These are phyloP conservation scores for Lenzites betulinus DNA, from an alignment of 768 basidiomycete genomes.

Conservation along the genomic window DNA sequence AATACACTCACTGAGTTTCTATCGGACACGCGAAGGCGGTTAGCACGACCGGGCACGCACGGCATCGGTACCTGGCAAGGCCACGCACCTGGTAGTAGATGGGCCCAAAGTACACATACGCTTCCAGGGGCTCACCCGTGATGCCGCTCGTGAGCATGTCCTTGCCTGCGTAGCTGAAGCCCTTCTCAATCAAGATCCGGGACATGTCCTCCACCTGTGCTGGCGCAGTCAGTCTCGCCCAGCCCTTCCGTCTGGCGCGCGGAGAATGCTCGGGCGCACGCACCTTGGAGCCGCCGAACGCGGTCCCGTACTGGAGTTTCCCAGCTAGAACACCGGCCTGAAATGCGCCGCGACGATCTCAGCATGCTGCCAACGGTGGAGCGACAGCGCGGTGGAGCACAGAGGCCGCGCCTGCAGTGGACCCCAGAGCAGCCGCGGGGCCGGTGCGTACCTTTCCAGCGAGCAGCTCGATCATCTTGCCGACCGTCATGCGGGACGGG, in stretches of 20 bases:
- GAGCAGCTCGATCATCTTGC: constrained; percentile 98
- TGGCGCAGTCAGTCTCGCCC: neutral
- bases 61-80: neutral
- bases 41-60: neutral
- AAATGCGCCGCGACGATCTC: neutral
- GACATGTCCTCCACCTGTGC: constrained; percentile 95
- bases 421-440: too few relatives aligned
- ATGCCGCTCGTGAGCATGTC: constrained; percentile 99
- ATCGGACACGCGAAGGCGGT: constrained; percentile 19
- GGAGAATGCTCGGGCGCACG: constrained; percentile 15
- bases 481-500: constrained; percentile 98
- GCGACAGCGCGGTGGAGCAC: neutral
- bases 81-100: constrained; percentile 89
- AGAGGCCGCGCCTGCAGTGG: neutral
- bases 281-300: constrained; percentile 97
- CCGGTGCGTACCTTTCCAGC: constrained; percentile 76
- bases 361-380: neutral
- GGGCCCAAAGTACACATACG: constrained; percentile 98
- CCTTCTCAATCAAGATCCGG: constrained; percentile 89
- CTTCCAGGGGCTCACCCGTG: constrained; percentile 94
- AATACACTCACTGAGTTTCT: constrained; percentile 87
- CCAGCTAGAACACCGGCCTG: constrained; percentile 91
- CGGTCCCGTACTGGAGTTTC: constrained; percentile 91
- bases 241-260: neutral
- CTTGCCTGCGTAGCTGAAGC: constrained; percentile 98